These are phyloP conservation scores for Hypoxylon sp. DNA, from an alignment of 2,329 filamentous ascomycete species.

Conservation along the genomic window DNA sequence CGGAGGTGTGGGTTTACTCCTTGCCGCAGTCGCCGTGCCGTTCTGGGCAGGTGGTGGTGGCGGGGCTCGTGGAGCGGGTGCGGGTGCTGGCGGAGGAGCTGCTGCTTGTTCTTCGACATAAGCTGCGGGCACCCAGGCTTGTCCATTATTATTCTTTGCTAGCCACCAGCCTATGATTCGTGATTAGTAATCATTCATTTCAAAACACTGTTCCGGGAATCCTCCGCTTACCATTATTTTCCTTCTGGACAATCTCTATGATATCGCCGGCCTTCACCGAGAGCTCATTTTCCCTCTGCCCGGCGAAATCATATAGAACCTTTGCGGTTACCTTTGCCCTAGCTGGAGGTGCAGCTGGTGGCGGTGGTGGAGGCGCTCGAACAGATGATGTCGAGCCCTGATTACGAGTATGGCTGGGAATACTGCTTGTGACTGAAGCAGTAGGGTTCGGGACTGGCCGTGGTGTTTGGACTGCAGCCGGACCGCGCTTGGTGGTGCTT, in stretches of 20 bases:
- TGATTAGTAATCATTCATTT: constrained; percentile 54
- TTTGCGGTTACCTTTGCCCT: constrained; percentile 84
- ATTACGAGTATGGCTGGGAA: constrained; percentile 69
- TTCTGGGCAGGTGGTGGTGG: constrained; percentile 72
- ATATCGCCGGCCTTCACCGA: constrained; percentile 84
- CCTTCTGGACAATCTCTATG: constrained; percentile 92
- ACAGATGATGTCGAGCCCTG: constrained; percentile 66
- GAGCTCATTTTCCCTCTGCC: constrained; percentile 87
- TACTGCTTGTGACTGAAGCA: constrained; percentile 50
- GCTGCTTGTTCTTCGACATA: constrained; percentile 89
- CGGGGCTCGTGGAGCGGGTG: constrained; percentile 74
- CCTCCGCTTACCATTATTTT: constrained; percentile 84
- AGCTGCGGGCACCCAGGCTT: constrained; percentile 94
- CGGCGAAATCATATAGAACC: constrained; percentile 92
- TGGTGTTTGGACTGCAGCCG: constrained; percentile 50
- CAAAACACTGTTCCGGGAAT: constrained; percentile 24
- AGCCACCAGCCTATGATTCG: constrained; percentile 88
- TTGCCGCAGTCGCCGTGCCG: constrained; percentile 60
- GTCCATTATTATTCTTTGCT: constrained; percentile 78
- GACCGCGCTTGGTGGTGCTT: constrained; percentile 52
- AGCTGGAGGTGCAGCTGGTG: constrained; percentile 76
- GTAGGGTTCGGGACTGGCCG: constrained; percentile 58
- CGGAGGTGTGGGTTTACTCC: constrained; percentile 79
- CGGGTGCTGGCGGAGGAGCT: constrained; percentile 70
- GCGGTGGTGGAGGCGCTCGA: constrained; percentile 73